phyloP scores from a whole-genome alignment of 2,329 filamentous ascomycete genomes.

The Esteya vermicola region DNA sequence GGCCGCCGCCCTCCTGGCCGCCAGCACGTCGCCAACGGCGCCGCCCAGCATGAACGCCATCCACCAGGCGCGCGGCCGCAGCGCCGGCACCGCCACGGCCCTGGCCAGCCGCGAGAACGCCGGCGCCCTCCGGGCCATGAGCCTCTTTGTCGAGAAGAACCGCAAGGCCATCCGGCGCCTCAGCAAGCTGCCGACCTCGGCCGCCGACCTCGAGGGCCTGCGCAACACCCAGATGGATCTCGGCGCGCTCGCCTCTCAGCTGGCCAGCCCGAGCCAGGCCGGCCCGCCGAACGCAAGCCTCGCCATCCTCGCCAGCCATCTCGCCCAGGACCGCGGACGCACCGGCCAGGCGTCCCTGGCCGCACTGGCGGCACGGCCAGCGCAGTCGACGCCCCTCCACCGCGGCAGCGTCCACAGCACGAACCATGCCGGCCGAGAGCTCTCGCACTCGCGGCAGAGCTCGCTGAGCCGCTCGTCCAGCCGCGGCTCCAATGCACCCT shows the following conservation, averaged over 20 bases:
- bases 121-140: slow-evolving; percentile 28
- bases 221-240: background rate
- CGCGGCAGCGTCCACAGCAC: background rate
- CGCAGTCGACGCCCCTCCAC: no score
- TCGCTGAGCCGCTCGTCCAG: slow-evolving; percentile 3
- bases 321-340: no score
- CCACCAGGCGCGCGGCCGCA: slow-evolving; percentile 4
- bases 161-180: slow-evolving; percentile 26
- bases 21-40: no score
- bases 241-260: no score
- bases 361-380: no score
- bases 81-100: background rate
- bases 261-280: no score
- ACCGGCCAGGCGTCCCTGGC: no score
- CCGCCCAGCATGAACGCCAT: slow-evolving; percentile 9
- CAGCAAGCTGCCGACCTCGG: slow-evolving; percentile 20
- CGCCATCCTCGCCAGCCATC: background rate
- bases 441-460: background rate
- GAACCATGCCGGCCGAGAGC: background rate
- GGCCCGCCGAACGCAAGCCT: no score
- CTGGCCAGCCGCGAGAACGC: slow-evolving; percentile 19
- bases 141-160: slow-evolving; percentile 27
- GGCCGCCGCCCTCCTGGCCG: slow-evolving; percentile 7
- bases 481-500: background rate
- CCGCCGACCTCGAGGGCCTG: background rate